Evolutionary conservation across 1,284 basidiomycete species (phyloP).

Genomic region (Retiboletus flavoniger): DNA sequence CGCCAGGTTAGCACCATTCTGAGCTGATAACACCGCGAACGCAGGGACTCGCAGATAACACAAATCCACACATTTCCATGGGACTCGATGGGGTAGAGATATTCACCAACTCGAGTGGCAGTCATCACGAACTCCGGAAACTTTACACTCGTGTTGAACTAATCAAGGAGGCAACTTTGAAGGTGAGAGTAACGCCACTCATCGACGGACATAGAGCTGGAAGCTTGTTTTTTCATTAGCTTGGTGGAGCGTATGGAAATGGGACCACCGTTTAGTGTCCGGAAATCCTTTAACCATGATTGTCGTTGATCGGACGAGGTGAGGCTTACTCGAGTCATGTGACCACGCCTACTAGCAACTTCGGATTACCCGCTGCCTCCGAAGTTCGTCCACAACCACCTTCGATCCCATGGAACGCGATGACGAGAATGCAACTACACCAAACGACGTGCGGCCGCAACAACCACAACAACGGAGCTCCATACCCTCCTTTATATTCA

Average conservation of each 20-base stretch:
- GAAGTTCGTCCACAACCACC: background rate
- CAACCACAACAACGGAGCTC: conserved; percentile 30
- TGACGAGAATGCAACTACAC: conserved; percentile 19
- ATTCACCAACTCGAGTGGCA: conserved; percentile 96
- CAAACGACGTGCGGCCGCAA: conserved; percentile 16
- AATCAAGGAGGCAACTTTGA: conserved; percentile 95
- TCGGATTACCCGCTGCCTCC: too few species aligned
- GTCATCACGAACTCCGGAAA: conserved; percentile 96
- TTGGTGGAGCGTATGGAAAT: conserved; percentile 92
- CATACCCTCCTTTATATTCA: conserved; percentile 70
- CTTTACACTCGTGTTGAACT: conserved; percentile 89
- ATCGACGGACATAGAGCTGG: background rate
- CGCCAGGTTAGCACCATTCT: conserved; percentile 60
- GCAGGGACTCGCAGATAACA: conserved; percentile 1
- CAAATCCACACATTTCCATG: conserved; percentile 90
- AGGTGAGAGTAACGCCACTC: conserved; percentile 48
- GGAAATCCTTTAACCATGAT: conserved; percentile 42
- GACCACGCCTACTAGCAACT: too few species aligned
- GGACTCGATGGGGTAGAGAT: conserved; percentile 98
- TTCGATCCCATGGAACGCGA: conserved; percentile 31
- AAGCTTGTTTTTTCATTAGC: conserved; percentile 43
- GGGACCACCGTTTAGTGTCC: conserved; percentile 69
- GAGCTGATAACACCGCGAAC: background rate
- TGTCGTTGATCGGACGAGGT: background rate
- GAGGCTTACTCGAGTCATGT: conserved; percentile 18